phyloP scores from a whole-genome alignment of 371 early-diverging fungal genomes.

The Mycotypha africana region DNA sequence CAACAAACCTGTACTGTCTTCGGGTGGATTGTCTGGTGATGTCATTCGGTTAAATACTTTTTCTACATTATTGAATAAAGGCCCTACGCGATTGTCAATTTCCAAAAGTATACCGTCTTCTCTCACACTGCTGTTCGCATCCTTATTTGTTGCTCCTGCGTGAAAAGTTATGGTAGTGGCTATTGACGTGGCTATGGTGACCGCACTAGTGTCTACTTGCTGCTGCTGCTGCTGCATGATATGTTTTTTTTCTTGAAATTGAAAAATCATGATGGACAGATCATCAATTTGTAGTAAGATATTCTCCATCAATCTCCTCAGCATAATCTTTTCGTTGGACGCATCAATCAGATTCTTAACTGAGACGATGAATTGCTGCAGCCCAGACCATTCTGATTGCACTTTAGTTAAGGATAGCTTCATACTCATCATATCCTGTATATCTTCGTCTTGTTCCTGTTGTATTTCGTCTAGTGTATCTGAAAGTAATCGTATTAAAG shows the following conservation, averaged over 20 bases:
- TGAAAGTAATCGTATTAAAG: constrained; percentile 12
- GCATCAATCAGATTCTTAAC: constrained; percentile 20
- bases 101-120: constrained; percentile 42
- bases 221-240: not conserved
- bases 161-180: too few relatives aligned
- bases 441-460: not conserved
- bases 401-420: constrained; percentile 28
- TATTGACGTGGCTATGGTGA: too few relatives aligned
- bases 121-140: constrained; percentile 5
- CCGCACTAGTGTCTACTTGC: too few relatives aligned
- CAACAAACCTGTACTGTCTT: constrained; percentile 31
- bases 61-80: constrained; percentile 47
- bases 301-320: constrained; percentile 21
- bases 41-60: constrained; percentile 43
- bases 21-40: constrained; percentile 25
- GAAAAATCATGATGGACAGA: constrained; percentile 35
- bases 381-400: constrained; percentile 44
- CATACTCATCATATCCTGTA: not conserved
- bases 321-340: constrained; percentile 10
- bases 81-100: constrained; percentile 50
- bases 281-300: constrained; percentile 32
- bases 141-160: not conserved
- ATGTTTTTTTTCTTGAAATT: constrained; percentile 35
- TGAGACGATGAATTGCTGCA: constrained; percentile 35
- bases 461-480: constrained; percentile 10